Conservation (phyloP, 2,329 filamentous ascomycete genomes). For the Ceratocystiopsis minuta region DNA sequence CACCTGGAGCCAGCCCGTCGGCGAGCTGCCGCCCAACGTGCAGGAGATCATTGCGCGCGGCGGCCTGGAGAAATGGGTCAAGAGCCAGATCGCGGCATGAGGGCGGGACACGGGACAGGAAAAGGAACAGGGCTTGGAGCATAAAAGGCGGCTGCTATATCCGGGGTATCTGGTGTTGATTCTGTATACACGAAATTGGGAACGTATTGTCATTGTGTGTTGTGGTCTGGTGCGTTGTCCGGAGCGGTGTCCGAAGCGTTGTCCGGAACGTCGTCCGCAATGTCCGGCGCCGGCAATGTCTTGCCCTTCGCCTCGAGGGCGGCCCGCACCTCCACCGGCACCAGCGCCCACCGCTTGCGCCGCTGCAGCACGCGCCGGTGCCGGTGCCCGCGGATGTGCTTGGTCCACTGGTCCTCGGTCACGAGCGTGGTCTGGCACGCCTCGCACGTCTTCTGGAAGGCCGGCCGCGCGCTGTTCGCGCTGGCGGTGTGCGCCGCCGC, state of each 20-base stretch:
- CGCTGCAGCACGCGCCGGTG: conserved; percentile 17
- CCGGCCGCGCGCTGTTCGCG: conserved; percentile 26
- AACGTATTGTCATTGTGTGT: no score
- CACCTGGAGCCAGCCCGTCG: conserved; percentile 64
- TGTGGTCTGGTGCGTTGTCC: no score
- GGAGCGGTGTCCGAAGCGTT: no score
- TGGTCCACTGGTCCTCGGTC: conserved; percentile 33
- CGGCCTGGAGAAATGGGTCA: conserved; percentile 70
- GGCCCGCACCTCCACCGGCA: conserved; percentile 6
- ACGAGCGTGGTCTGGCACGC: conserved; percentile 48
- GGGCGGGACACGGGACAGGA: background rate
- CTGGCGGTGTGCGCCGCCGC: conserved; percentile 13
- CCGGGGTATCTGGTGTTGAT: no score
- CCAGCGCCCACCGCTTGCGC: conserved; percentile 14
- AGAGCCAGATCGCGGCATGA: conserved; percentile 38
- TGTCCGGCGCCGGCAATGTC: no score
- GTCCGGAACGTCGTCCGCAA: no score
- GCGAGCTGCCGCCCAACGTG: conserved; percentile 37
- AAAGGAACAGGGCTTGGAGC: background rate
- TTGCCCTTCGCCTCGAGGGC: background rate
- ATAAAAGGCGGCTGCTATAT: no score
- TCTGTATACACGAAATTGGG: no score
- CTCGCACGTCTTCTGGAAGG: conserved; percentile 47
- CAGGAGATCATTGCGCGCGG: conserved; percentile 69
- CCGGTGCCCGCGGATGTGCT: conserved; percentile 25